A percentile compares a stretch with the other conserved stretches of the same genome.
These are phyloP conservation scores for Russula foetens DNA, from an alignment of 768 basidiomycete species.

Conservation along the genomic window DNA sequence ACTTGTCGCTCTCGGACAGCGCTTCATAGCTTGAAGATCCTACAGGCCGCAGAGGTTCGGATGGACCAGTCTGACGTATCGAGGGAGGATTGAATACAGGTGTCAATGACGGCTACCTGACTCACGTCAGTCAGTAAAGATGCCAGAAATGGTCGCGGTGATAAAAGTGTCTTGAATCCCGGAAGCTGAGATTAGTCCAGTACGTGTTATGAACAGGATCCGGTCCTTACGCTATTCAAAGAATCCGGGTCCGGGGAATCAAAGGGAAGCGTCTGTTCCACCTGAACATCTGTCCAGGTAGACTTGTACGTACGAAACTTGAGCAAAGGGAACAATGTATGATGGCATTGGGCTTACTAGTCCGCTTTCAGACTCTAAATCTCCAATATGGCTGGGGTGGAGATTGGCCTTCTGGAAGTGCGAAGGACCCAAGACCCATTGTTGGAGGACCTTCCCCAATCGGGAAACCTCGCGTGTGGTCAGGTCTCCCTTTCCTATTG, in stretches of 20 bases:
- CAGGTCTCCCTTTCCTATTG: slow-evolving; percentile 32
- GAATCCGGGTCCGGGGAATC: neutral
- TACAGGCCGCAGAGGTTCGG: slow-evolving; percentile 1
- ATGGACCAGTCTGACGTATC: neutral
- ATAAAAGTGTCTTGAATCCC: neutral
- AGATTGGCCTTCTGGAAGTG: neutral
- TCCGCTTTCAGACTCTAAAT: slow-evolving; percentile 8
- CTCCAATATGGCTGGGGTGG: neutral
- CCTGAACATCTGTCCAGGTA: slow-evolving; percentile 1
- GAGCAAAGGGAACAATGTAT: neutral
- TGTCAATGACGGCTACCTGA: neutral
- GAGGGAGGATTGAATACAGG: neutral
- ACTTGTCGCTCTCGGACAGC: slow-evolving; percentile 14
- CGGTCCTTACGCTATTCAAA: neutral
- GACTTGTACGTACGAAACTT: neutral
- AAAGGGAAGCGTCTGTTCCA: neutral
- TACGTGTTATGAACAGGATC: neutral
- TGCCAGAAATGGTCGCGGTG: neutral
- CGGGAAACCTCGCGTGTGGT: slow-evolving; percentile 32
- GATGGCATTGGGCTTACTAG: neutral
- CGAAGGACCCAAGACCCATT: slow-evolving; percentile 26
- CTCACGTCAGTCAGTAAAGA: slow-evolving; percentile 2
- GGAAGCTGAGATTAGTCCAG: neutral
- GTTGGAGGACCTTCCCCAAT: slow-evolving; percentile 27
- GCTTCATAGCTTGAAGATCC: slow-evolving; percentile 19